Evolutionary conservation across 208 protist species (phyloP), one percentile per base, ranked within the genome.

Genomic region (Crithidia thermophila): DNA sequence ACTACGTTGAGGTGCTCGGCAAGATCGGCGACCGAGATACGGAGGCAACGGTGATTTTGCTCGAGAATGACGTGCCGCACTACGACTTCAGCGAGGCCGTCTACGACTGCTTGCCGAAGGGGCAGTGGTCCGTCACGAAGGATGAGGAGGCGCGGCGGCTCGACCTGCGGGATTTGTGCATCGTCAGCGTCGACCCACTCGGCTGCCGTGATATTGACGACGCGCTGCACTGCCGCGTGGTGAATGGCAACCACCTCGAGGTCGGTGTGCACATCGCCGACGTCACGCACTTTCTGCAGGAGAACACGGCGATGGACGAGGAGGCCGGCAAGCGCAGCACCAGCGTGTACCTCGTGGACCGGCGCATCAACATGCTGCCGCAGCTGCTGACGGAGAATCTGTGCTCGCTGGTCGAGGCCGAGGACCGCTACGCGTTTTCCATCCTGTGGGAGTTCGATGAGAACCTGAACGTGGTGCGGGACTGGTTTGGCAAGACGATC

Each of bases 201-300:
- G 96, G 96, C n/a, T 97, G 92, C 79, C 88, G 88, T 33, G 94
- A 98, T 71, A 93, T 96, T 50, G 92, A 97, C 34, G 88, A 97
- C 51, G 93, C 85, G 23, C 64, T 97, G 23, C 91, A 96, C 67
- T 94, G 84, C 72, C 84, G 86, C n/a, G 55, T 78, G 40, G 75
- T 98, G 18, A 82, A 85, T 45, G 80, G 84, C 43, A 91, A 90
- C 39, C 82, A 97, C 70, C 53, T 97, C 30, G 90, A 98, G 71
- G 85, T 99, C 21, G 97, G 97, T 51, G 97, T 99, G 51, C 97
- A 99, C 77, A 99, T 99, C 70, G 98, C 98, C 14, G 98, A 99
- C 75, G 98, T 99, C 0, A 91, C 97, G 4, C 83, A 98, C 80
- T 99, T 99, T 83, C 72, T 99, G 7, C 72, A 84, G 20, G 93